Evolutionary conservation across 164 flowering plant genomes (phyloP).

Genomic region (Paratinospora sagittata): DNA sequence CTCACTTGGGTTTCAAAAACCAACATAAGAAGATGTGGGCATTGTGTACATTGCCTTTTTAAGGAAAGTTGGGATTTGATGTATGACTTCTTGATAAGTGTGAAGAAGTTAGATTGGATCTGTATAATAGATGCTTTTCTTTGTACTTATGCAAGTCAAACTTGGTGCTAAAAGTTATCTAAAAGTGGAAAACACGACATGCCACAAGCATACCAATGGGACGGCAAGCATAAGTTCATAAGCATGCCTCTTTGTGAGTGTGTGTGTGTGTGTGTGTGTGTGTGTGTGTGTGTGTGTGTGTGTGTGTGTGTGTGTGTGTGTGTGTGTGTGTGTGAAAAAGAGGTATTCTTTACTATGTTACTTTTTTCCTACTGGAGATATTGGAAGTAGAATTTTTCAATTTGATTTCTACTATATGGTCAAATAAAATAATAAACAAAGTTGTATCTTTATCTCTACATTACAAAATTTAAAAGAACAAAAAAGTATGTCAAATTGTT

Average conservation of each 20-base stretch:
- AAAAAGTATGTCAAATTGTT: neutral
- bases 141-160: too few relatives aligned
- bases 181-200: neutral
- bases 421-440: neutral
- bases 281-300: too few relatives aligned
- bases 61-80: neutral
- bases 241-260: too few relatives aligned
- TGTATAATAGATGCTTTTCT: too few relatives aligned
- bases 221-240: too few relatives aligned
- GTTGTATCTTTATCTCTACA: neutral
- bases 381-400: neutral
- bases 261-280: too few relatives aligned
- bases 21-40: neutral
- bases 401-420: neutral
- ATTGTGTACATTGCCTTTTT: neutral
- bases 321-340: too few relatives aligned
- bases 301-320: too few relatives aligned
- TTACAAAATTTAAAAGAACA: neutral
- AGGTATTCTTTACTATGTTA: neutral
- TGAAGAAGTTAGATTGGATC: neutral
- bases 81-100: neutral
- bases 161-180: too few relatives aligned
- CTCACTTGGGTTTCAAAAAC: neutral
- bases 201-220: neutral
- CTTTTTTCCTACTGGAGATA: neutral